A percentile compares a stretch with the other conserved stretches of the same genome.
Conservation (phyloP, 441 rosid genomes). For the Capsella rubella region DNA sequence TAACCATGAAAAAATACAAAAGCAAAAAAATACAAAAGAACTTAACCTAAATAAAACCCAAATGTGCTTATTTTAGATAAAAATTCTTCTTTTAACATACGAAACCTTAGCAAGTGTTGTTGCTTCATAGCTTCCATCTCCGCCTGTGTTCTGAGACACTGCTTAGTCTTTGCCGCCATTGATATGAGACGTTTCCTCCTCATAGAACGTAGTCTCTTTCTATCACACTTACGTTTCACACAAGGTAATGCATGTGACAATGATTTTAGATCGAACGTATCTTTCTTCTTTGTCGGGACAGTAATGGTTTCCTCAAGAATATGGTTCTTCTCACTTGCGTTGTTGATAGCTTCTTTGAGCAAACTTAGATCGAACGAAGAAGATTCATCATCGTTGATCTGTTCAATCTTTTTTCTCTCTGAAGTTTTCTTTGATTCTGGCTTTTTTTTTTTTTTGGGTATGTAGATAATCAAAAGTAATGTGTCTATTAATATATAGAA, state of each 20-base stretch:
- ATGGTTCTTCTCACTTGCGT: not conserved
- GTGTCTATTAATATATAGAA: not conserved
- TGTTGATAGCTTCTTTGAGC: constrained; percentile 30
- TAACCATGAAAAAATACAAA: too few species aligned
- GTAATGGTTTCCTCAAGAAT: not conserved
- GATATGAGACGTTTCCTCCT: not conserved
- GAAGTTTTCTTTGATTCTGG: constrained; percentile 28
- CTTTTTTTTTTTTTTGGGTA: constrained; percentile 7
- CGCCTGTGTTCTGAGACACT: too few species aligned
- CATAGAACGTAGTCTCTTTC: not conserved
- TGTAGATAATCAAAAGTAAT: not conserved
- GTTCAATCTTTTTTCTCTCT: not conserved
- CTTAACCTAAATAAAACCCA: too few species aligned
- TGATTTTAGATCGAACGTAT: not conserved
- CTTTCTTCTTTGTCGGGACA: not conserved
- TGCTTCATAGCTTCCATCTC: too few species aligned
- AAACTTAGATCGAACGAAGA: constrained; percentile 34
- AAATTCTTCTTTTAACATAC: too few species aligned
- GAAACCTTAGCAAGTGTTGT: too few species aligned
- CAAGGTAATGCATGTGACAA: not conserved
- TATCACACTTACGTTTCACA: not conserved
- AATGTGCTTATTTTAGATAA: too few species aligned
- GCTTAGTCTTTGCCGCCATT: accelerated
- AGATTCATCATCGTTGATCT: not conserved
- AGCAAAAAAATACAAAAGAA: too few species aligned